phyloP scores from a whole-genome alignment of 768 basidiomycete species.

The Lactarius vividus region DNA sequence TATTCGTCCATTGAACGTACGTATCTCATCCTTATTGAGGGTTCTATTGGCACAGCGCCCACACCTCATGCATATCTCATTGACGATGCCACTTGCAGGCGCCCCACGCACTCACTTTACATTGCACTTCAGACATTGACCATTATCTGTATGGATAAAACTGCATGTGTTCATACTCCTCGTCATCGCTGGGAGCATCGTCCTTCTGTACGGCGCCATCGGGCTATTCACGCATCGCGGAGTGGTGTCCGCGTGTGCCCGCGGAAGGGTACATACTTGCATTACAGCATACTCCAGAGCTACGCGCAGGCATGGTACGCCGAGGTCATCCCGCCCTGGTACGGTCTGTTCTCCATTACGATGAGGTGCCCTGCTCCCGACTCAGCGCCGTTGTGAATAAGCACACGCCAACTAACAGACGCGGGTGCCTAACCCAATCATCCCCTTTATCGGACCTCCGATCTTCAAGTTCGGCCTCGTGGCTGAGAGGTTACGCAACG shows the following conservation, averaged over 20 bases:
- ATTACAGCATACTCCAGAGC: constrained; percentile 70
- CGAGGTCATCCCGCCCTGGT: constrained; percentile 84
- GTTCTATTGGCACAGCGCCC: not conserved
- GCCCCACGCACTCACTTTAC: constrained; percentile 84
- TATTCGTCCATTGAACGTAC: constrained; percentile 25
- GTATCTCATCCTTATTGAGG: too few species aligned
- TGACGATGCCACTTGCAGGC: constrained; percentile 41
- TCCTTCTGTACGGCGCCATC: constrained; percentile 83
- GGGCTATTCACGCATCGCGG: constrained; percentile 62
- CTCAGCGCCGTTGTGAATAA: constrained; percentile 17
- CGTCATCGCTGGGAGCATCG: constrained; percentile 55
- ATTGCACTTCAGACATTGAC: constrained; percentile 87
- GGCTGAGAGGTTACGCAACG: too few species aligned
- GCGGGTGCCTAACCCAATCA: constrained; percentile 47
- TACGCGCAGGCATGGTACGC: constrained; percentile 86
- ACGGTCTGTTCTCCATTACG: constrained; percentile 83
- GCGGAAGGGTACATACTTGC: constrained; percentile 86
- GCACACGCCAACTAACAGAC: not conserved
- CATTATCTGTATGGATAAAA: constrained; percentile 58
- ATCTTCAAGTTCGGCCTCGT: too few species aligned
- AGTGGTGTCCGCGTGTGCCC: constrained; percentile 69
- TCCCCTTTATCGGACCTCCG: constrained; percentile 70
- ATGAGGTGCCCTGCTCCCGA: constrained; percentile 51
- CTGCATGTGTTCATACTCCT: constrained; percentile 60
- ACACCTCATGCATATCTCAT: not conserved